Percentiles rank a stretch among this genome's conserved stretches.
Evolutionary conservation across 2,329 filamentous ascomycete genomes (phyloP).

Genomic region (Trichoderma afroharzianum): DNA sequence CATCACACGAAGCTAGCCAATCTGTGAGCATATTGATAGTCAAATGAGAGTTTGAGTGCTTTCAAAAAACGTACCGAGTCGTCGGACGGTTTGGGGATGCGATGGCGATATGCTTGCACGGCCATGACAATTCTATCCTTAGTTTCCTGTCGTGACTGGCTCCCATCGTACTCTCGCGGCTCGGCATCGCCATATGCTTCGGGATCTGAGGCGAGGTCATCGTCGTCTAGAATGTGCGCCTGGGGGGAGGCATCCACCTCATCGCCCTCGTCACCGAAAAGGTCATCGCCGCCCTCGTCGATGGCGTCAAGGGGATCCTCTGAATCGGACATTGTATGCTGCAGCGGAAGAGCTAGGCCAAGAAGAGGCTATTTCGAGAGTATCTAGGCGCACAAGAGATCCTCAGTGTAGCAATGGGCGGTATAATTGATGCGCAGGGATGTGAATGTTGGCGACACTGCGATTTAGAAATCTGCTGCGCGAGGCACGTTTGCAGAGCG

Average conservation of each 20-base stretch:
- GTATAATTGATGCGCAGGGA: not conserved
- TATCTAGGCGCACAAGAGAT: not conserved
- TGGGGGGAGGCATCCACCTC: constrained; percentile 57
- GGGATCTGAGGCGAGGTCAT: constrained; percentile 50
- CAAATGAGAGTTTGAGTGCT: not conserved
- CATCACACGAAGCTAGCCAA: constrained; percentile 60
- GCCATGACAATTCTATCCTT: constrained; percentile 59
- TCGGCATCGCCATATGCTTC: constrained; percentile 41
- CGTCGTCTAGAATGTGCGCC: constrained; percentile 61
- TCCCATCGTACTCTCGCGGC: constrained; percentile 44
- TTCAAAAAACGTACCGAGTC: constrained; percentile 56
- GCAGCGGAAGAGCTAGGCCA: not conserved
- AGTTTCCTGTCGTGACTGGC: constrained; percentile 44
- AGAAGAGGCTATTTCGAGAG: not conserved
- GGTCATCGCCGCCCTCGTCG: constrained; percentile 56
- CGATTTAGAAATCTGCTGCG: constrained; percentile 12
- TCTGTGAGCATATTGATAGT: not conserved
- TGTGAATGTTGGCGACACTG: not conserved
- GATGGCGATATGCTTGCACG: constrained; percentile 64
- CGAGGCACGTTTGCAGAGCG: constrained; percentile 13
- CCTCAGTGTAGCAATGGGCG: not conserved
- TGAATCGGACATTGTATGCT: constrained; percentile 50
- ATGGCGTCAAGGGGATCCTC: constrained; percentile 51
- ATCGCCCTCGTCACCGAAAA: constrained; percentile 60
- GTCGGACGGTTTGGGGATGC: constrained; percentile 66